Evolutionary conservation across 176 grass and related monocot genomes (phyloP), one percentile per base, ranked within the genome.

Genomic region (Raddia distichophylla): DNA sequence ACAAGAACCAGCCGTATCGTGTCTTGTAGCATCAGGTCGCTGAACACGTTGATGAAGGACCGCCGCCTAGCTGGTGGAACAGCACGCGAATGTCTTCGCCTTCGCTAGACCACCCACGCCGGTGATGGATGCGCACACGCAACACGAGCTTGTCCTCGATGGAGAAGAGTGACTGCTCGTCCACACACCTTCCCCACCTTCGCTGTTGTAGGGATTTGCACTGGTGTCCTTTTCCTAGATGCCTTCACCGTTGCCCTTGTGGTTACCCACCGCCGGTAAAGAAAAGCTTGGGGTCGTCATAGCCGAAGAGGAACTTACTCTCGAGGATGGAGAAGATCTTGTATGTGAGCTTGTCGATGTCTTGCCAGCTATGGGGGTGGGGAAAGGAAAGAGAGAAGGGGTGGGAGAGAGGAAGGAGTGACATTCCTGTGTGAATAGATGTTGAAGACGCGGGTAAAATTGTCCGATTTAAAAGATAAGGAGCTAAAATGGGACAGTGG

Each of bases 321-420:
- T 99, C 96, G 1, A 99, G 87, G 46, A 99, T 90, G 78, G 96
- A 99, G 77, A 99, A 99, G 64, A 99, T 99, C 85, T 99, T 91
- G 73, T 95, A 95, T 42, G 89, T 91, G 56, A 99, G 89, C 83
- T 91, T 99, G 96, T 99, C 91, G 33, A 95, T 93, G 72, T 91
- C 96, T 27, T 27, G 27, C 27, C 27, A 27, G 27, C 27, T 27
- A 27, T 27, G 27, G 27, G 27, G 27, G 27, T 27, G 27, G 27
- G 27, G 27, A 27, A 1, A 27, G 27, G 27, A 27, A 27, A 27
- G 27, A 27, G 27, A 27, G 27, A 27, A 27, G 27, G 27, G 27
- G 27, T 27, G 27, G 1, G 27, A 27, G 27, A 27, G 27, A 27
- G 27, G 27, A 27, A 27, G 27, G 27, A 27, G 27, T 27, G 27